A percentile compares a stretch with the other conserved stretches of the same genome.
Conservation (phyloP, 2,329 filamentous ascomycete genomes). For the Aspergillus vadensis region DNA sequence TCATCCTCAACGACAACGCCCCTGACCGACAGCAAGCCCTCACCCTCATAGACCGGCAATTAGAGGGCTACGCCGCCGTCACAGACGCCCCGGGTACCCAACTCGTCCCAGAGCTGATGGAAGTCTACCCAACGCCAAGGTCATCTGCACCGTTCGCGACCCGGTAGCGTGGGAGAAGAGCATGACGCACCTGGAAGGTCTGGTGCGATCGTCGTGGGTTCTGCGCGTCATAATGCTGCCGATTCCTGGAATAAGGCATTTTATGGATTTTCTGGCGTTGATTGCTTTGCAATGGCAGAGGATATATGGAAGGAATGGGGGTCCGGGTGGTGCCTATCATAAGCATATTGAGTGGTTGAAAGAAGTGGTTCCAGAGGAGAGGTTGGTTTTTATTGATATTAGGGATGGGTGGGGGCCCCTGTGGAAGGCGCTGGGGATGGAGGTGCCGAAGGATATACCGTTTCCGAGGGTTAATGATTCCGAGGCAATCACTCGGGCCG, state of each 20-base stretch:
- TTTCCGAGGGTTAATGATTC: constrained; percentile 46
- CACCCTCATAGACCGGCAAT: constrained; percentile 7
- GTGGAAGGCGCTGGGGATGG: constrained; percentile 46
- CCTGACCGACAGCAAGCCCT: background rate
- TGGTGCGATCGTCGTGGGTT: constrained; percentile 22
- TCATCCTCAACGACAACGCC: background rate
- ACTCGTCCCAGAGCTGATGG: constrained; percentile 50
- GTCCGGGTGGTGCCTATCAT: constrained; percentile 18
- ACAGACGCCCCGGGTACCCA: constrained; percentile 49
- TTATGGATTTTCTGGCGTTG: constrained; percentile 22
- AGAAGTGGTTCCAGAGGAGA: constrained; percentile 32
- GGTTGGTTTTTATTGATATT: constrained; percentile 40
- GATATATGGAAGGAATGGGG: constrained; percentile 20
- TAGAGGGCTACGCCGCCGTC: constrained; percentile 50
- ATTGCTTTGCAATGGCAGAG: constrained; percentile 24
- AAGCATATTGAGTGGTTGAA: constrained; percentile 30
- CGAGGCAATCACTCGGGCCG: constrained; percentile 22
- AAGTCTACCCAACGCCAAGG: constrained; percentile 53
- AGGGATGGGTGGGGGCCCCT: constrained; percentile 51
- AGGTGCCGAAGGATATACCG: constrained; percentile 35
- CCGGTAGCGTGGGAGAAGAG: constrained; percentile 26
- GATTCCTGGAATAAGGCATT: constrained; percentile 29
- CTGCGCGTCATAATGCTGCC: constrained; percentile 25
- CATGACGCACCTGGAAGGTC: constrained; percentile 21
- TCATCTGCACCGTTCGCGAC: constrained; percentile 45